Percentiles rank a stretch among this genome's conserved stretches.
Evolutionary conservation across 2,329 filamentous ascomycete genomes (phyloP).

Genomic region (Ophiostoma fasciatum): DNA sequence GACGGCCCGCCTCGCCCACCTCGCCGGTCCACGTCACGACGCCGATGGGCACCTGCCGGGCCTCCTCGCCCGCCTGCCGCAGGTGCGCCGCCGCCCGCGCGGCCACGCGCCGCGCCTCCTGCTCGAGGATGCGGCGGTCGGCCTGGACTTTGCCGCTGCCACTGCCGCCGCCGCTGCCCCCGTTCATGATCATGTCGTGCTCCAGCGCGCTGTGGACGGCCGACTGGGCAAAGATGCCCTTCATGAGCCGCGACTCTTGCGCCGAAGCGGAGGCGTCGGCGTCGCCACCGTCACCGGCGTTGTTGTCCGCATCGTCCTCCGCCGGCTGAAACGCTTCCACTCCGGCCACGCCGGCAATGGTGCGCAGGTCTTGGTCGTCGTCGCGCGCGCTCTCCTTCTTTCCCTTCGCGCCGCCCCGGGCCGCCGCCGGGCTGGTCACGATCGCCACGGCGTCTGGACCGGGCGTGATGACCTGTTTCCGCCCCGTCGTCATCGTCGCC

Average conservation of each 20-base stretch:
- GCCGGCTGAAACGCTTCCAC: conserved; percentile 42
- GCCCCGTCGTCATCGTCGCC: no score
- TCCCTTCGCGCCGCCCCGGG: background rate
- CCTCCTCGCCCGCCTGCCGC: conserved; percentile 55
- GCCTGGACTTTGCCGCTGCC: conserved; percentile 57
- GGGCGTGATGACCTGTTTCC: conserved; percentile 16
- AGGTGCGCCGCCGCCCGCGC: conserved; percentile 64
- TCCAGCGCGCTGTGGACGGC: conserved; percentile 84
- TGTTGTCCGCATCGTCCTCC: background rate
- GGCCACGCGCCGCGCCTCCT: conserved; percentile 68
- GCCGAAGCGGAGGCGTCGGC: conserved; percentile 21
- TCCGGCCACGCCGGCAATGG: conserved; percentile 41
- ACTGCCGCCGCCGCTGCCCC: conserved; percentile 39
- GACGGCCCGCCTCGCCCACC: conserved; percentile 61
- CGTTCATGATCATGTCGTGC: conserved; percentile 81
- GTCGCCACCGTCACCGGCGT: conserved; percentile 3
- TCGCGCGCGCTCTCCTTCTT: background rate
- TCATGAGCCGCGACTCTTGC: conserved; percentile 66
- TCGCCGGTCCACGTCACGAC: conserved; percentile 90
- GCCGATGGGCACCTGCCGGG: conserved; percentile 59
- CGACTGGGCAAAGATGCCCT: conserved; percentile 74
- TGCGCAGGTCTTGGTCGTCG: conserved; percentile 20
- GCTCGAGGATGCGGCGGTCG: conserved; percentile 63
- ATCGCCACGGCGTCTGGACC: conserved; percentile 13
- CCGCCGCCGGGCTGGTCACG: background rate